Evolutionary conservation across 2,329 filamentous ascomycete genomes (phyloP).

Genomic region (Exophiala sp.): DNA sequence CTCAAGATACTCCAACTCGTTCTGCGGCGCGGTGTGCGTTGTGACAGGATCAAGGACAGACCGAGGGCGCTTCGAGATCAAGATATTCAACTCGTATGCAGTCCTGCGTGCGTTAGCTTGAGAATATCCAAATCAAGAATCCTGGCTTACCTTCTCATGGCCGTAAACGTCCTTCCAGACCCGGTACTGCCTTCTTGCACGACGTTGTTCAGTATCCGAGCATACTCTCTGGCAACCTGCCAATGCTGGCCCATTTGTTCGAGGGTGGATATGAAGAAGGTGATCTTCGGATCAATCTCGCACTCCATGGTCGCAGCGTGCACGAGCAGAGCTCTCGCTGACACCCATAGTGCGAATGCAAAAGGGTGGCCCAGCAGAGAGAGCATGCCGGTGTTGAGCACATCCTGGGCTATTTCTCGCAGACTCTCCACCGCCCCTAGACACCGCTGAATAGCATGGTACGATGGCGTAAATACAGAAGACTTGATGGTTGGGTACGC

Average conservation of each 20-base stretch:
- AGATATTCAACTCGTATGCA: constrained; percentile 68
- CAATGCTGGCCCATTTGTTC: constrained; percentile 77
- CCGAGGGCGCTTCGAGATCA: constrained; percentile 75
- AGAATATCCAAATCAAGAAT: too few species aligned
- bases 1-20: constrained; percentile 83
- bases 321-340: constrained; percentile 78
- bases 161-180: constrained; percentile 70
- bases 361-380: constrained; percentile 83
- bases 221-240: constrained; percentile 82
- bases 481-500: constrained; percentile 88
- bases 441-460: constrained; percentile 78
- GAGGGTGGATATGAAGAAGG: constrained; percentile 77
- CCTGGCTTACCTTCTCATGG: constrained; percentile 88
- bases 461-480: constrained; percentile 81
- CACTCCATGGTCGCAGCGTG: constrained; percentile 63
- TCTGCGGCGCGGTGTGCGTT: constrained; percentile 20
- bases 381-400: constrained; percentile 70
- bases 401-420: constrained; percentile 72
- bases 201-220: constrained; percentile 72
- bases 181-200: constrained; percentile 61
- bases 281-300: constrained; percentile 73
- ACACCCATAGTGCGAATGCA: constrained; percentile 80
- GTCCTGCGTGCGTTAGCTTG: too few species aligned
- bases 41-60: constrained; percentile 27
- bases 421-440: constrained; percentile 80